Base-by-base conservation (phyloP, 1,284 basidiomycete species). In the Apiotrichum siamense region DNA sequence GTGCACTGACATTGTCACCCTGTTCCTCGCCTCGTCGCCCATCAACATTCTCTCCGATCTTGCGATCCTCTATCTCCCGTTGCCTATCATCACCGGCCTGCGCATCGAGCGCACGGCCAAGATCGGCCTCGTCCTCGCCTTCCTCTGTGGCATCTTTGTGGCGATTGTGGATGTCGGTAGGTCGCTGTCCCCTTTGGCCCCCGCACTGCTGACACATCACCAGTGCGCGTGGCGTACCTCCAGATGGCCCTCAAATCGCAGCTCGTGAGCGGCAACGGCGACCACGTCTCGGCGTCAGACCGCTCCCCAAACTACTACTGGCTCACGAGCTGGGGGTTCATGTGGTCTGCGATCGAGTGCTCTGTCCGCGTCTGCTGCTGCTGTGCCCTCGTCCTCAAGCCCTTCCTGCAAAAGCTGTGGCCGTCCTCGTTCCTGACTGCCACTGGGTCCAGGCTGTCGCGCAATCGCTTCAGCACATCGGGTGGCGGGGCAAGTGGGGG, bases 31-130 rank as follows among this genome's bases (percentile, higher is more conserved):
- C 10, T 63, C 68, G 2, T 66, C 70, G 12, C 72, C 72, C 0
- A 63, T 74, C 63, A 73, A 71, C 49, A 62, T 74, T 44, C 60
- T 72, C 33, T 73, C 72, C 40, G 72, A 74, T 51, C 58, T 71
- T 29, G 69, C 72, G 12, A 72, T 74, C 47, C 60, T 74, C 27
- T 57, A 70, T 20, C 61, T 73, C 6, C 72, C 72, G 12, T 59
- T 74, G 17, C 72, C 72, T 2, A 70, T 73, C 49, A 63, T 74
- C 31, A 74, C 72, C 13, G 44, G 59, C 15, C 60, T 74, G 4
- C 64, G 71, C 5, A 70, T 74, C 59, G 69, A 72, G 49, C 59
- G 61, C 38, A 59, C 64, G n/a, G 64, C 68, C 50, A 74, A 74
- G 52, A 60, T 67, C 41, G 66, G 66, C 5, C 63, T 74, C 24